A percentile compares a stretch with the other conserved stretches of the same genome.
These are phyloP conservation scores for Santalum album DNA, from an alignment of 164 flowering plant genomes.

Conservation along the genomic window DNA sequence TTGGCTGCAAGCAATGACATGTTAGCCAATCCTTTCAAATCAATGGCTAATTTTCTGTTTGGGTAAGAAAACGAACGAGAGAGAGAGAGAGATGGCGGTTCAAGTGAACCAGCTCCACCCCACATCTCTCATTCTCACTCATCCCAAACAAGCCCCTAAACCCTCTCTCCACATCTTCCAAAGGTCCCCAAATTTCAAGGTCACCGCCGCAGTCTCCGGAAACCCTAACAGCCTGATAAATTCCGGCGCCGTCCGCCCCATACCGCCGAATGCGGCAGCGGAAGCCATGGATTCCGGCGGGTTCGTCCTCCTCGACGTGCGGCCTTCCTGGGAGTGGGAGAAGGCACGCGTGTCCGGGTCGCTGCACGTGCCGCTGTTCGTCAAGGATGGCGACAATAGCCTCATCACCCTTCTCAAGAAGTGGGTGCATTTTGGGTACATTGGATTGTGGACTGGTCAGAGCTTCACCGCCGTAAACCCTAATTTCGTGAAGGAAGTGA, in stretches of 20 bases:
- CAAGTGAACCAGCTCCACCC: conserved; percentile 18
- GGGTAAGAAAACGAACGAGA: conserved; percentile 7
- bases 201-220: conserved; percentile 25
- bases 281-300: conserved; percentile 39
- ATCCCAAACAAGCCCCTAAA: conserved; percentile 5
- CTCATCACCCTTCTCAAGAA: conserved; percentile 69
- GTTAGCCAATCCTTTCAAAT: too few species aligned
- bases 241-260: conserved; percentile 44
- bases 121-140: not conserved
- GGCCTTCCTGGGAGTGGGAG: conserved; percentile 85
- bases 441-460: conserved; percentile 93
- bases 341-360: conserved; percentile 77
- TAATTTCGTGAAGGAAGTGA: conserved; percentile 46
- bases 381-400: conserved; percentile 57
- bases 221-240: conserved; percentile 45
- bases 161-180: conserved; percentile 4
- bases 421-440: conserved; percentile 95
- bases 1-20: too few species aligned
- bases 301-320: conserved; percentile 55
- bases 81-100: conserved; percentile 27
- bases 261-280: conserved; percentile 49
- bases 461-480: conserved; percentile 55
- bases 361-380: conserved; percentile 72
- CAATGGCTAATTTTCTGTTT: too few species aligned
- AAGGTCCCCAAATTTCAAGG: conserved; percentile 1